These are phyloP conservation scores for Excoecaria agallocha DNA, from an alignment of 345 rosid genomes.

Conservation along the genomic window DNA sequence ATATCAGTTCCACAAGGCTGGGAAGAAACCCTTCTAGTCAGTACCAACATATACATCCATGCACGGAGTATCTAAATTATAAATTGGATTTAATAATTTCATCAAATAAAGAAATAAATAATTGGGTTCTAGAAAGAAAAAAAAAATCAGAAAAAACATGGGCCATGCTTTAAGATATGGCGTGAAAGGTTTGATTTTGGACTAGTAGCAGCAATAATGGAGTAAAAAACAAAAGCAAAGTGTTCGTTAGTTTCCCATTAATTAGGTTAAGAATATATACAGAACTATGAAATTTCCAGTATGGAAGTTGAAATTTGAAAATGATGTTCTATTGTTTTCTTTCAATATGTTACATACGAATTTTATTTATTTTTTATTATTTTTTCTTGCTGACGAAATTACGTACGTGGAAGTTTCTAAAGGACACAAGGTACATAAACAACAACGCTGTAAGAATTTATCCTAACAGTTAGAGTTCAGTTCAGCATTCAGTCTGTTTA, in stretches of 20 bases:
- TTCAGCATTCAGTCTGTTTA: no score
- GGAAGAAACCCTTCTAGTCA: neutral
- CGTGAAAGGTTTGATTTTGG: neutral
- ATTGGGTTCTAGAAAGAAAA: neutral
- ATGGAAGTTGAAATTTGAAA: neutral
- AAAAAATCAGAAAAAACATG: neutral
- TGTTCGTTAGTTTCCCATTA: neutral
- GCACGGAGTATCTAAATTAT: neutral
- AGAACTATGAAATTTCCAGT: neutral
- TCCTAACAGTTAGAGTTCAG: no score
- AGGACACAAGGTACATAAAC: neutral
- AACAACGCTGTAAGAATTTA: no score
- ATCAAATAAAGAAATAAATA: no score
- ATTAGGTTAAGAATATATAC: neutral
- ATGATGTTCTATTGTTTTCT: neutral
- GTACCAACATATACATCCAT: neutral
- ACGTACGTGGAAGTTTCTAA: conserved; percentile 10
- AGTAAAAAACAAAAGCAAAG: neutral
- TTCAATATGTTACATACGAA: no score
- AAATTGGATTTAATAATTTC: no score
- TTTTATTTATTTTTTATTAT: neutral
- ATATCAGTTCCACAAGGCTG: neutral
- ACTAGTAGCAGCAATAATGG: neutral
- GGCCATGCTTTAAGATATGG: no score
- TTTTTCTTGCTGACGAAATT: neutral